A percentile compares a stretch with the other conserved stretches of the same genome.
These are phyloP conservation scores for Salix caprea DNA, from an alignment of 345 rosid species.

Conservation along the genomic window DNA sequence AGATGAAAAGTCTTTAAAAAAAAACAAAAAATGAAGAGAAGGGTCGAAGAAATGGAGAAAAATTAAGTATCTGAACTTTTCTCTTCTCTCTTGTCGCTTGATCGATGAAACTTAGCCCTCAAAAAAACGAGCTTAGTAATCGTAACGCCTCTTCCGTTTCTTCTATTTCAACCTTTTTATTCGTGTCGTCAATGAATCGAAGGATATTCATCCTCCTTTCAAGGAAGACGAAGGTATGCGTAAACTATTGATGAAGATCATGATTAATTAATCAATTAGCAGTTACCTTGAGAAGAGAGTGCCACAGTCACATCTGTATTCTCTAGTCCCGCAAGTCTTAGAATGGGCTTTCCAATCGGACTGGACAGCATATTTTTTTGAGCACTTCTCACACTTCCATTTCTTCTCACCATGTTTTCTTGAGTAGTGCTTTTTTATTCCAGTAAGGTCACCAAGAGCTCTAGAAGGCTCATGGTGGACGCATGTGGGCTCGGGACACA, in stretches of 20 bases:
- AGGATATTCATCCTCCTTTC: background rate
- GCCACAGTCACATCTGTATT: conserved; percentile 76
- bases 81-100: background rate
- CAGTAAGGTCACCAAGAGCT: conserved; percentile 82
- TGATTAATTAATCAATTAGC: background rate
- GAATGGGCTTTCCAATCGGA: conserved; percentile 91
- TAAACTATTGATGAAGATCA: background rate
- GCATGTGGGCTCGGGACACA: conserved; percentile 83
- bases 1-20: background rate
- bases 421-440: conserved; percentile 73
- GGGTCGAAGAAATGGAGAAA: background rate
- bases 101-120: conserved; percentile 2
- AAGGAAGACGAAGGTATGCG: background rate
- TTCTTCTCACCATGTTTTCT: conserved; percentile 81
- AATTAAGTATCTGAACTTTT: background rate
- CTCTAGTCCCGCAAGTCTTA: conserved; percentile 75
- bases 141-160: background rate
- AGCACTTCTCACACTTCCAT: conserved; percentile 86
- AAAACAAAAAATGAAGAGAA: background rate
- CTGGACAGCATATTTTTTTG: conserved; percentile 71
- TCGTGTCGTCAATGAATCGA: background rate
- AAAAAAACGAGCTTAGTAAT: background rate
- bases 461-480: conserved; percentile 83
- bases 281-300: conserved; percentile 74
- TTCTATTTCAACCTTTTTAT: background rate